Conservation (phyloP, 192 early-diverging fungal genomes). For the Backusella circina region DNA sequence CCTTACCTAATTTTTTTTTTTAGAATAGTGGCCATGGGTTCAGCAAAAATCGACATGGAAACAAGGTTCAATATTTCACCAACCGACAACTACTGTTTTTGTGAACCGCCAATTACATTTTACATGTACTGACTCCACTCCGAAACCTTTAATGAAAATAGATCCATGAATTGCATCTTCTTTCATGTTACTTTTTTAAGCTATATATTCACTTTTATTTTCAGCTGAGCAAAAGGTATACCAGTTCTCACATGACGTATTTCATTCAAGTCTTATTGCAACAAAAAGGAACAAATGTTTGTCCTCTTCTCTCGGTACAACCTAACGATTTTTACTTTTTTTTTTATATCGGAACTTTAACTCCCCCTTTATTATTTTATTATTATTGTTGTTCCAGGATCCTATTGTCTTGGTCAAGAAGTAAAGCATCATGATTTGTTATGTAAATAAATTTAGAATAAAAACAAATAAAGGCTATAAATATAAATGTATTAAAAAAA, state of each 20-base stretch:
- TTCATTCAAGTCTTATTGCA: not conserved
- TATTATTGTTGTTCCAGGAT: not conserved
- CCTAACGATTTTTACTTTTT: not conserved
- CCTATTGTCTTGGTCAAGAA: not conserved
- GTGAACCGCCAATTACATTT: too few relatives aligned
- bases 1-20: not conserved
- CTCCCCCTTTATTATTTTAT: not conserved
- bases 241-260: not conserved
- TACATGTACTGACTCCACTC: not conserved
- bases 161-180: not conserved
- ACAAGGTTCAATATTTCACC: not conserved
- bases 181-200: not conserved
- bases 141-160: not conserved
- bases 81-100: not conserved
- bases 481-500: not conserved
- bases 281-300: not conserved
- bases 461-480: not conserved
- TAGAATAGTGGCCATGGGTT: not conserved
- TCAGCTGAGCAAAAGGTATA: not conserved
- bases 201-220: not conserved
- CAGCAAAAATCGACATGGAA: not conserved
- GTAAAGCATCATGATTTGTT: not conserved
- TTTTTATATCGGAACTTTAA: not conserved
- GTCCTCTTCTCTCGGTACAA: not conserved
- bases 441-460: not conserved